Evolutionary conservation across 208 protist species (phyloP).

Genomic region (Trypanosoma avium): DNA sequence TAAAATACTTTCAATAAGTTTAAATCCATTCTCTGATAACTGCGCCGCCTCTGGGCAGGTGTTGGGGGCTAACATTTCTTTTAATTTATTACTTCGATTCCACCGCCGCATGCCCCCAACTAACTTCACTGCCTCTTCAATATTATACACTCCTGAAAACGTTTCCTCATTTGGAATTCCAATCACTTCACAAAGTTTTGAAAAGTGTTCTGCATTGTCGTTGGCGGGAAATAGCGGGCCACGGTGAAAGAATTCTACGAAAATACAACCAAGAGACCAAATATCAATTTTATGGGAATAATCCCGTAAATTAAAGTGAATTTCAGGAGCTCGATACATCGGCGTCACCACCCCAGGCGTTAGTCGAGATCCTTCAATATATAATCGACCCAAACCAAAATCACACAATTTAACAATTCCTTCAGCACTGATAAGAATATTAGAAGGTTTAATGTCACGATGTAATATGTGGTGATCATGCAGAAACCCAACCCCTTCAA

Average conservation of each 20-base stretch:
- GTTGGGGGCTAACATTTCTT: conserved; percentile 39
- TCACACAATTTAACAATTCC: conserved; percentile 86
- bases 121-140: conserved; percentile 41
- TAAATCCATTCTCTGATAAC: conserved; percentile 54
- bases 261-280: conserved; percentile 96
- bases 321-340: conserved; percentile 95
- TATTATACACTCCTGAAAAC: conserved; percentile 77
- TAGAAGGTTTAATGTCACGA: conserved; percentile 89
- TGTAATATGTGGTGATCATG: conserved; percentile 85
- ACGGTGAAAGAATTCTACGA: conserved; percentile 98
- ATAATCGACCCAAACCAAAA: conserved; percentile 86
- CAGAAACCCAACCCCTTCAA: conserved; percentile 70
- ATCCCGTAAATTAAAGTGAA: conserved; percentile 84
- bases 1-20: conserved; percentile 70
- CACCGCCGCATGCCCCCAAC: conserved; percentile 59
- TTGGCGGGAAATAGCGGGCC: conserved; percentile 94
- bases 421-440: conserved; percentile 71
- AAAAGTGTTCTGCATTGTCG: conserved; percentile 88
- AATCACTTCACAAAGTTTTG: conserved; percentile 88
- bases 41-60: conserved; percentile 12
- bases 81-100: conserved; percentile 54
- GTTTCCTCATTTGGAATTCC: conserved; percentile 93
- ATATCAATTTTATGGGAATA: conserved; percentile 94
- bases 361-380: conserved; percentile 77
- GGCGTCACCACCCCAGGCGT: conserved; percentile 93